These are phyloP conservation scores for Syzygium jambos DNA, from an alignment of 345 rosid species.

Conservation along the genomic window DNA sequence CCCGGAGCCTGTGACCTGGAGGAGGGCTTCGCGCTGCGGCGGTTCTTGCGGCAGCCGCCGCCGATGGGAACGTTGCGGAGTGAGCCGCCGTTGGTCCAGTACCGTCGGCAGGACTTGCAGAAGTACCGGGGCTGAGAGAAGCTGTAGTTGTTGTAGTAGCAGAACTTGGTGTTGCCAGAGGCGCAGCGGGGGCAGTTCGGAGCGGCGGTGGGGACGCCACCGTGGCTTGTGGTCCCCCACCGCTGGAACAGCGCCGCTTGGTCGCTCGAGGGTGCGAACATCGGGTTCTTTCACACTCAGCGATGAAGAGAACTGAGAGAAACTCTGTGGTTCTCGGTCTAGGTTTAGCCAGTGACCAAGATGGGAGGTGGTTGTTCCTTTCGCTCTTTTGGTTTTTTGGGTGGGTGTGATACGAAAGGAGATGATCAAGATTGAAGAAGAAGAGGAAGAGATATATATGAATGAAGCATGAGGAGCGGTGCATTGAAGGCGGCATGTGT, in stretches of 20 bases:
- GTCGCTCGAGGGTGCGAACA: neutral
- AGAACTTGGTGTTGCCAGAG: conserved; percentile 80
- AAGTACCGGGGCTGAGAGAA: conserved; percentile 85
- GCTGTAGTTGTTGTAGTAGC: conserved; percentile 92
- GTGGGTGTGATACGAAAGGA: neutral
- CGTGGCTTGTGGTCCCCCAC: neutral
- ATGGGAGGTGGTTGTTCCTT: neutral
- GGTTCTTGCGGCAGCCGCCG: conserved; percentile 76
- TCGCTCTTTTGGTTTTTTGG: neutral
- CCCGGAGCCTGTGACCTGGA: neutral
- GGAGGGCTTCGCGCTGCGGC: conserved; percentile 29
- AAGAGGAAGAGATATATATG: neutral
- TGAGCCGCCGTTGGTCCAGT: conserved; percentile 93
- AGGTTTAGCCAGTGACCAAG: neutral
- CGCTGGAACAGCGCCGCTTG: neutral
- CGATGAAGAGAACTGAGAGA: neutral
- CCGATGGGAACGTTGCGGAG: conserved; percentile 79
- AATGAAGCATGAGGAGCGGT: neutral
- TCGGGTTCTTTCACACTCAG: neutral
- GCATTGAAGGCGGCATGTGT: neutral
- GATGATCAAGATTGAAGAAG: neutral
- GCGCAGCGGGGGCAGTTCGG: conserved; percentile 89
- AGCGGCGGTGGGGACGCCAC: conserved; percentile 5
- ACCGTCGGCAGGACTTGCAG: conserved; percentile 74
- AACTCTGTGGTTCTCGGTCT: neutral